Evolutionary conservation across 2,329 filamentous ascomycete species (phyloP), one percentile per base, ranked within the genome.

Genomic region (Fusarium tjaetaba): DNA sequence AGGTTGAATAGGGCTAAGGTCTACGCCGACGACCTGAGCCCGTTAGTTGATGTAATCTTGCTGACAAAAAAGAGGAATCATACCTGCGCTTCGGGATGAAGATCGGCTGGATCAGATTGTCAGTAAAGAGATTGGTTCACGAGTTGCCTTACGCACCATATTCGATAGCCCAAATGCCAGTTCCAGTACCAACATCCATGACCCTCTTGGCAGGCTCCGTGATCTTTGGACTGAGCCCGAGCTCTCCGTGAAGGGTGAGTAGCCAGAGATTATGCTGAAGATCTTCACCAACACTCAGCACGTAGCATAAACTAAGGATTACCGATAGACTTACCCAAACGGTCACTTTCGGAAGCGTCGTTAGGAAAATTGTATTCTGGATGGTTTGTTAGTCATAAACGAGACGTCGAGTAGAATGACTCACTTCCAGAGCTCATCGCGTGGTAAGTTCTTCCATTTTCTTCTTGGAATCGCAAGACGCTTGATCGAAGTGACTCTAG

Each of bases 221-320:
- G 24, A 68, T 36, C 34, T 61, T 68, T 6, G 63, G 65, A 3
- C 18, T 52, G 1, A 68, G 62, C 0, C 65, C 65, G 1, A 68
- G 65, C 3, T 68, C 63, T 4, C 65, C 65, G 2, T 61, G 62
- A 5, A 68, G 63, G 0, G 65, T 68, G 7, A 68, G 22, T 9
- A 68, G 65, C 53, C 65, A 68, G 2, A 68, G 52, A 13, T 68
- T 67, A 7, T 68, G 63, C 20, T 68, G 65, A 4, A 68, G n/a
- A n/a, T 67, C 64, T 65, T 5, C 5, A 2, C 7, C 14, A 30
- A n/a, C 1, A 30, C 13, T 48, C 26, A 48, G 26, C 3, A 45
- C 16, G 7, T 20, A 46, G 10, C 11, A 10, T 28, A 4, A 4
- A 30, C 18, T 3, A n/a, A 16, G 5, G 13, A 4, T 2, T 30